Base-by-base conservation (phyloP, 2,329 filamentous ascomycete species). In the Colletotrichum chrysophilum region DNA sequence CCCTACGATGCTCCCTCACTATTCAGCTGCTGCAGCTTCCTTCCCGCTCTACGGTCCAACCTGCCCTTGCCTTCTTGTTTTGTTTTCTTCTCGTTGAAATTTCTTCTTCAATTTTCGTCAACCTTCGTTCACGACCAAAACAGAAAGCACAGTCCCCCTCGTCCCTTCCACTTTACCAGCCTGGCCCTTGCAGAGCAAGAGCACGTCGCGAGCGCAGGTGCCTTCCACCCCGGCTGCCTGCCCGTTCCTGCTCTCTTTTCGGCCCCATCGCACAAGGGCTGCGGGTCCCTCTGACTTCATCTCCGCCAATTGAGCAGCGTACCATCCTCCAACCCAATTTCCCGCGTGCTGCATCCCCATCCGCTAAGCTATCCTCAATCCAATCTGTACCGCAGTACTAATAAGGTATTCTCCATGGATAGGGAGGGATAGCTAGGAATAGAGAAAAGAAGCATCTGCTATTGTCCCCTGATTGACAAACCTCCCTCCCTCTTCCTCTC, bases 251-350 rank as follows among this genome's bases (percentile, higher is more conserved):
- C 61, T 71, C 66, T 75, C 43, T 66, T 36, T 30, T 48, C 16
- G 43, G 65, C 28, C 65, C 43, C 38, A 55, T 67, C 34, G n/a
- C 24, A 16, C 52, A 18, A 21, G 43, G n/a, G 10, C 43, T 48
- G 43, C 43, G 43, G 43, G 32, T 66, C 74, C 73, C 56, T 76
- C 71, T 70, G 71, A 70, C 60, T 70, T 62, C 60, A 66, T 71
- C 60, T 76, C 61, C 21, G 74, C 74, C 71, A 71, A 76, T 74
- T 58, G 74, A 71, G 66, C 48, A 62, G 56, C 24, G 38, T 60
- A 55, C 38, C 30, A 34, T 70, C 55, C 55, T 38, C 66, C 52
- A 70, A 56, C 65, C 70, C 71, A 76, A 76, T 76, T 76, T 76
- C 74, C 74, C 55, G 12, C 52, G 58, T 61, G 56, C 71, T 65